phyloP scores from a whole-genome alignment of 306 rosid species.

The Cicer chorassanicum region DNA sequence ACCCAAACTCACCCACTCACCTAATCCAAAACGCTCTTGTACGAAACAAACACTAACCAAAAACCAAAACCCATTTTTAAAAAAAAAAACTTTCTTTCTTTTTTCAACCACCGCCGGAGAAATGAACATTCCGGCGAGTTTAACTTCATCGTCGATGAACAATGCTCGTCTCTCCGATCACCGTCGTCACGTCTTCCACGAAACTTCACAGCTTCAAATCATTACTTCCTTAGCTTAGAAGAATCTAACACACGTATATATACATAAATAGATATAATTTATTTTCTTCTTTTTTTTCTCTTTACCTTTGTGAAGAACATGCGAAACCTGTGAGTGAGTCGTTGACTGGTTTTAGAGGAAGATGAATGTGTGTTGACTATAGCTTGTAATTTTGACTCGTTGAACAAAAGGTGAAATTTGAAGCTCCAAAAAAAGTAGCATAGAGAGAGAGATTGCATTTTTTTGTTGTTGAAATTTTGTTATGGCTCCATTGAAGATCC shows the following conservation, averaged over 20 bases:
- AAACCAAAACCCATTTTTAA: background rate
- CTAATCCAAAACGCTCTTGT: constrained; percentile 40
- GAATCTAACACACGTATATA: background rate
- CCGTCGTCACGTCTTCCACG: constrained; percentile 84
- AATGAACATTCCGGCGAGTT: constrained; percentile 67
- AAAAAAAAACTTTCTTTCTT: background rate
- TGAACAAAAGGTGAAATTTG: background rate
- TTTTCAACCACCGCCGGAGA: constrained; percentile 52
- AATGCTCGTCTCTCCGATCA: constrained; percentile 70
- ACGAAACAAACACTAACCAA: constrained; percentile 11
- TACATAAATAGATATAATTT: background rate
- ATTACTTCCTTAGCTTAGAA: constrained; percentile 45
- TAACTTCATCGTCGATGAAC: constrained; percentile 38
- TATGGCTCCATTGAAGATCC: constrained; percentile 94
- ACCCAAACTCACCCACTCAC: constrained; percentile 39
- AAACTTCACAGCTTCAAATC: constrained; percentile 50
- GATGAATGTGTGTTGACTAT: constrained; percentile 40
- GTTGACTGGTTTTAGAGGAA: constrained; percentile 37
- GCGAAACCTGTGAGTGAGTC: constrained; percentile 39
- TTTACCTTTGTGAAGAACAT: background rate
- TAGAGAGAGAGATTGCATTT: background rate
- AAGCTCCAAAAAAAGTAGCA: constrained; percentile 42
- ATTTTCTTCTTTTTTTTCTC: background rate
- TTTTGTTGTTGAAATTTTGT: background rate
- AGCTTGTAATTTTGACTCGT: constrained; percentile 18